Conservation (phyloP, 2,329 filamentous ascomycete species). For the Biscogniauxia sp. region DNA sequence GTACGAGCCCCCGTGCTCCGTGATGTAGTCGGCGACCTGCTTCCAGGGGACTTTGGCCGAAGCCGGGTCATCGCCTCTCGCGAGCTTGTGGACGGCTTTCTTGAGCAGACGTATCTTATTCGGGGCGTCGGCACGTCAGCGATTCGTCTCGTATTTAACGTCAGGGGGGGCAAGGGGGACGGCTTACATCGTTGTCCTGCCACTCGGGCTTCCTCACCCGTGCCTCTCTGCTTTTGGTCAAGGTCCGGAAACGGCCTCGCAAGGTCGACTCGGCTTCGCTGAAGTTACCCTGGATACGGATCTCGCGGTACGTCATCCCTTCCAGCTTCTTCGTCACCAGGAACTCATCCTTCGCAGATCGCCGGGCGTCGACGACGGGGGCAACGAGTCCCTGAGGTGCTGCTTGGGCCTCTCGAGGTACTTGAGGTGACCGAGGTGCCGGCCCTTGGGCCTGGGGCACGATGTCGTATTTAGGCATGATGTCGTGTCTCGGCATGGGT, state of each 20-base stretch:
- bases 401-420: no score
- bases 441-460: background rate
- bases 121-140: background rate
- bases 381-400: background rate
- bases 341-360: slow-evolving; percentile 43
- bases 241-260: slow-evolving; percentile 62
- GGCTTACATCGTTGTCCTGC: slow-evolving; percentile 60
- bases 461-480: background rate
- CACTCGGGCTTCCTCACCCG: slow-evolving; percentile 66
- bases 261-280: slow-evolving; percentile 69
- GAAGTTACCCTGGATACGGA: slow-evolving; percentile 54
- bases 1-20: slow-evolving; percentile 52
- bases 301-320: slow-evolving; percentile 65
- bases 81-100: slow-evolving; percentile 40
- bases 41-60: slow-evolving; percentile 54
- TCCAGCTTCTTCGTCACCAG: slow-evolving; percentile 52
- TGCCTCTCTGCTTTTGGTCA: slow-evolving; percentile 62
- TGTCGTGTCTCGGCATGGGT: slow-evolving; percentile 5
- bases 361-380: slow-evolving; percentile 16
- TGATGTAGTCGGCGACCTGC: slow-evolving; percentile 53
- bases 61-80: slow-evolving; percentile 27
- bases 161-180: slow-evolving; percentile 16
- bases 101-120: slow-evolving; percentile 47
- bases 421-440: background rate
- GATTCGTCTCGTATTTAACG: background rate